These are phyloP conservation scores for Neohortaea acidophila DNA, from an alignment of 495 filamentous ascomycete genomes.

Conservation along the genomic window DNA sequence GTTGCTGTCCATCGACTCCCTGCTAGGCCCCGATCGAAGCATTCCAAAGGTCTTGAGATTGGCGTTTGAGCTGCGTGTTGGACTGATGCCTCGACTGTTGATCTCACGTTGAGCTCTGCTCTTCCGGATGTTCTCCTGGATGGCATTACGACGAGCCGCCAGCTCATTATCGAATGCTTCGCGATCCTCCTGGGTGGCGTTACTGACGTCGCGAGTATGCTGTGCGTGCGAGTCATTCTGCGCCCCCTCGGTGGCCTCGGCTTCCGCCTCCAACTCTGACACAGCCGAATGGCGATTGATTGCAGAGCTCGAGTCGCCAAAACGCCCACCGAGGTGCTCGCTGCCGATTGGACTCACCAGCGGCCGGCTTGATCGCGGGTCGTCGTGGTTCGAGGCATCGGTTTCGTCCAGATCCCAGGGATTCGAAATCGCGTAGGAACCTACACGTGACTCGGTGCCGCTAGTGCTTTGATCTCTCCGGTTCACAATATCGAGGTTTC, in stretches of 20 bases:
- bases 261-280: conserved; percentile 18
- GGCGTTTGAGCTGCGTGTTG: conserved; percentile 35
- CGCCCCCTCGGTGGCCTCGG: conserved; percentile 18
- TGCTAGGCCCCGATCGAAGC: conserved; percentile 51
- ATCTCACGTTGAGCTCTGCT: conserved; percentile 54
- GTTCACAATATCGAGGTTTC: conserved; percentile 1
- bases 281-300: conserved; percentile 8
- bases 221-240: conserved; percentile 28
- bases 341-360: conserved; percentile 7
- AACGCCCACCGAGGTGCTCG: no score
- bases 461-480: conserved; percentile 6
- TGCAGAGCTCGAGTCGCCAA: no score
- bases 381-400: conserved; percentile 23
- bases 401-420: conserved; percentile 40
- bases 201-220: conserved; percentile 41
- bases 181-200: conserved; percentile 47
- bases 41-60: conserved; percentile 48
- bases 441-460: conserved; percentile 12
- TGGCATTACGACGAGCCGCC: conserved; percentile 55
- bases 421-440: conserved; percentile 32
- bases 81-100: conserved; percentile 17
- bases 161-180: conserved; percentile 72
- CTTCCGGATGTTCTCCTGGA: conserved; percentile 69
- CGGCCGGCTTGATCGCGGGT: conserved; percentile 9
- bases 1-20: conserved; percentile 37